Evolutionary conservation across 2,329 filamentous ascomycete species (phyloP).

Genomic region (Fusarium pininemorale): DNA sequence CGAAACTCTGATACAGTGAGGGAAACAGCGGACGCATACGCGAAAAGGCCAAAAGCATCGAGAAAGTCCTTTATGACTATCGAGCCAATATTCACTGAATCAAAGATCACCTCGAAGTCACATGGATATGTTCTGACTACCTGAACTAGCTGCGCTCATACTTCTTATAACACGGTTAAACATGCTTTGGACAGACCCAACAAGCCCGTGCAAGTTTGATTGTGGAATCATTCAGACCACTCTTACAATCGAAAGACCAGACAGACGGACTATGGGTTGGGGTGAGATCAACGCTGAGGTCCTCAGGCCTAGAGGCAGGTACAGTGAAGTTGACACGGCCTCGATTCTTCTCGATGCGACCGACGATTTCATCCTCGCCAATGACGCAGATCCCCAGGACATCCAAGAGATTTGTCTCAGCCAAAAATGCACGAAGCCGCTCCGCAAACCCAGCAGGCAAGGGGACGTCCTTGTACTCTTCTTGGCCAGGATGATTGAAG

Average conservation of each 20-base stretch:
- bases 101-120: too few species aligned
- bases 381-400: not conserved
- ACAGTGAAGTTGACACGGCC: not conserved
- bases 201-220: not conserved
- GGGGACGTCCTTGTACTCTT: not conserved
- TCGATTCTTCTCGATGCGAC: not conserved
- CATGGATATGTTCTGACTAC: not conserved
- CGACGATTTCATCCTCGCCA: not conserved
- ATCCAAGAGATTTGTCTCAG: not conserved
- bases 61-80: too few species aligned
- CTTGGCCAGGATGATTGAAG: not conserved
- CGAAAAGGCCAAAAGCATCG: not conserved
- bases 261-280: not conserved
- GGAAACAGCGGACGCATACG: not conserved
- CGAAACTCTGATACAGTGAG: not conserved
- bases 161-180: not conserved
- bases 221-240: not conserved
- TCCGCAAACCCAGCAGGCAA: not conserved
- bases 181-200: not conserved
- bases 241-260: not conserved
- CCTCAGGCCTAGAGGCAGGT: not conserved
- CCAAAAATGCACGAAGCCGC: not conserved
- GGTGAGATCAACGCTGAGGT: not conserved
- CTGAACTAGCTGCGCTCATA: not conserved
- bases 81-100: not conserved